phyloP scores from a whole-genome alignment of 805 yeast genomes.

The Starmerella bombicola region DNA sequence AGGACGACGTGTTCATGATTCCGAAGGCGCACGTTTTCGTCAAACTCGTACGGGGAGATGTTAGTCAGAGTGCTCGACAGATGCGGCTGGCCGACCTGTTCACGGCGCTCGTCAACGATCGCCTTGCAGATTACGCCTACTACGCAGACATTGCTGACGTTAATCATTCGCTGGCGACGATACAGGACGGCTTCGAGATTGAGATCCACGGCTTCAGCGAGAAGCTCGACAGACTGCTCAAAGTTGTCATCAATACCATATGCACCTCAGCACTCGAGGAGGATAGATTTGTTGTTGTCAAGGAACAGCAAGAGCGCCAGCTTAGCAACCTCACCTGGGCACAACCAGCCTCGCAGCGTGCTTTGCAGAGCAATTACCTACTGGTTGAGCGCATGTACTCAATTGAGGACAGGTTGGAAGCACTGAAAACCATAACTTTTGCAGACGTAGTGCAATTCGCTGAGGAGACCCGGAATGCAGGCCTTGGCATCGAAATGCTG shows the following conservation, averaged over 20 bases:
- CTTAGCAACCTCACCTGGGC: conserved; percentile 57
- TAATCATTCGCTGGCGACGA: conserved; percentile 41
- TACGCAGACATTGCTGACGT: conserved; percentile 78
- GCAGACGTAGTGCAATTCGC: conserved; percentile 11
- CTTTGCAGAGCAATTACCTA: conserved; percentile 46
- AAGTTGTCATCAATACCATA: conserved; percentile 46
- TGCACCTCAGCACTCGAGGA: conserved; percentile 38
- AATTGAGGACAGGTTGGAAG: conserved; percentile 47
- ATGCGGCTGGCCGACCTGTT: conserved; percentile 49
- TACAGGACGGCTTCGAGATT: conserved; percentile 59
- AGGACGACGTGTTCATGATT: conserved; percentile 76
- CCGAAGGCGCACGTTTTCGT: conserved; percentile 71
- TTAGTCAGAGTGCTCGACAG: conserved; percentile 23
- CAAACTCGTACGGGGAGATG: conserved; percentile 45
- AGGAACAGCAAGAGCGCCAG: conserved; percentile 50
- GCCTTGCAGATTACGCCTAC: conserved; percentile 61
- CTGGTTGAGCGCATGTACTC: conserved; percentile 64
- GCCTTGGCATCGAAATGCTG: conserved; percentile 56
- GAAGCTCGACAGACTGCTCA: conserved; percentile 53
- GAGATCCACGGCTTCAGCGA: conserved; percentile 72
- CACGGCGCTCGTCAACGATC: conserved; percentile 62
- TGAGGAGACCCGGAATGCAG: conserved; percentile 34
- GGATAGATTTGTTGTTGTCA: conserved; percentile 53
- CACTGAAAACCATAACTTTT: conserved; percentile 35
- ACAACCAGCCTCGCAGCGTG: conserved; percentile 69